phyloP scores from a whole-genome alignment of 2,329 filamentous ascomycete genomes.

The Cordyceps pruinosa region DNA sequence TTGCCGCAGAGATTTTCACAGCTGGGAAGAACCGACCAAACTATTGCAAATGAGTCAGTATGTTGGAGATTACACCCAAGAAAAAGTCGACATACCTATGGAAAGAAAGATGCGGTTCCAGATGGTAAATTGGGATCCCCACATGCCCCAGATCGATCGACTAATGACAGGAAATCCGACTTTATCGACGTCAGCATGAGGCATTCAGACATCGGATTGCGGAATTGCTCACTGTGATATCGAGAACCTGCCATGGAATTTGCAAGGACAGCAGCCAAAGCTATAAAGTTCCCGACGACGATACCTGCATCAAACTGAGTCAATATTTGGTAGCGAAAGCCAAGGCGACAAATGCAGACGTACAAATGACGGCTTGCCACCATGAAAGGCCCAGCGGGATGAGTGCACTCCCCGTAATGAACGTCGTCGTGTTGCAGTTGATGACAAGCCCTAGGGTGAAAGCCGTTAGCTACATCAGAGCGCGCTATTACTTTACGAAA shows the following conservation, averaged over 20 bases:
- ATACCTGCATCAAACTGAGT: slow-evolving; percentile 20
- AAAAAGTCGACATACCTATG: slow-evolving; percentile 25
- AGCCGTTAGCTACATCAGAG: not conserved
- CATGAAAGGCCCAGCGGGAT: slow-evolving; percentile 34
- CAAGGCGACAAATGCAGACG: not conserved
- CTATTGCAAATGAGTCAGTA: slow-evolving; percentile 14
- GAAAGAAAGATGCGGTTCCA: slow-evolving; percentile 36
- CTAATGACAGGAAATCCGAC: slow-evolving; percentile 34
- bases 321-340: not conserved
- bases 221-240: slow-evolving; percentile 30
- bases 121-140: slow-evolving; percentile 35
- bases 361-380: slow-evolving; percentile 38
- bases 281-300: slow-evolving; percentile 32
- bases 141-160: slow-evolving; percentile 34
- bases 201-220: not conserved
- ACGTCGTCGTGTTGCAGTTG: slow-evolving; percentile 38
- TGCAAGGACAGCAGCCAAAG: slow-evolving; percentile 31
- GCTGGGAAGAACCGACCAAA: slow-evolving; percentile 18
- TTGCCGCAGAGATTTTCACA: too few species aligned
- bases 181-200: slow-evolving; percentile 8
- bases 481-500: not conserved
- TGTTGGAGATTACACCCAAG: not conserved
- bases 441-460: slow-evolving; percentile 35
- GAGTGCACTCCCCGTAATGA: slow-evolving; percentile 34
- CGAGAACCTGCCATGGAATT: slow-evolving; percentile 37